Evolutionary conservation across 2,329 filamentous ascomycete species (phyloP).

Genomic region (Aspergillus carbonarius): DNA sequence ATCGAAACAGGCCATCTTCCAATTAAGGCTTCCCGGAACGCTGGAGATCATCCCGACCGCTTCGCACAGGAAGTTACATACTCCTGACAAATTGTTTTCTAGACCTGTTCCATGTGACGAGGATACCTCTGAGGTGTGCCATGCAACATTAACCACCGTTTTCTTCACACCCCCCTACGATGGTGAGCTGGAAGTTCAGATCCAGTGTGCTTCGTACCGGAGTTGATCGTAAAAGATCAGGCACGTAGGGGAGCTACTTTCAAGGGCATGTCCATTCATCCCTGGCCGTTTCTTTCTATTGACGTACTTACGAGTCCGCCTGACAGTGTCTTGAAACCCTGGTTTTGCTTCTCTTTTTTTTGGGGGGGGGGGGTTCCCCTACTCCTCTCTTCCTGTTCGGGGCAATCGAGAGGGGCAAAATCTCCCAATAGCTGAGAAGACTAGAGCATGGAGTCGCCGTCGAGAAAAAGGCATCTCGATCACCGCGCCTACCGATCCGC

Average conservation of each 20-base stretch:
- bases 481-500: neutral
- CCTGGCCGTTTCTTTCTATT: neutral
- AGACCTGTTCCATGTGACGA: conserved; percentile 18
- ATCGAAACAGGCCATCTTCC: conserved; percentile 11
- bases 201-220: neutral
- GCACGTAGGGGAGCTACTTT: neutral
- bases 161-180: neutral
- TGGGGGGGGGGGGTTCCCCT: too few relatives aligned
- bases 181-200: neutral
- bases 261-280: neutral
- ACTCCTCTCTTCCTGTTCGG: neutral
- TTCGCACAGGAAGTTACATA: conserved; percentile 10
- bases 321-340: neutral
- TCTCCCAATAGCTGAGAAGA: neutral
- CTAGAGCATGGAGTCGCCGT: neutral
- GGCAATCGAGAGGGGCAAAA: neutral
- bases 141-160: neutral
- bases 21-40: conserved; percentile 15
- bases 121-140: neutral
- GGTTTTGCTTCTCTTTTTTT: neutral
- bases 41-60: conserved; percentile 19
- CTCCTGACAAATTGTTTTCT: conserved; percentile 21
- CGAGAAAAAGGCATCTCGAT: neutral
- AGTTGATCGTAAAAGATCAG: neutral
- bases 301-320: neutral